A percentile compares a stretch with the other conserved stretches of the same genome.
Conservation (phyloP, 2,329 filamentous ascomycete genomes). For the Aureobasidium zeae region DNA sequence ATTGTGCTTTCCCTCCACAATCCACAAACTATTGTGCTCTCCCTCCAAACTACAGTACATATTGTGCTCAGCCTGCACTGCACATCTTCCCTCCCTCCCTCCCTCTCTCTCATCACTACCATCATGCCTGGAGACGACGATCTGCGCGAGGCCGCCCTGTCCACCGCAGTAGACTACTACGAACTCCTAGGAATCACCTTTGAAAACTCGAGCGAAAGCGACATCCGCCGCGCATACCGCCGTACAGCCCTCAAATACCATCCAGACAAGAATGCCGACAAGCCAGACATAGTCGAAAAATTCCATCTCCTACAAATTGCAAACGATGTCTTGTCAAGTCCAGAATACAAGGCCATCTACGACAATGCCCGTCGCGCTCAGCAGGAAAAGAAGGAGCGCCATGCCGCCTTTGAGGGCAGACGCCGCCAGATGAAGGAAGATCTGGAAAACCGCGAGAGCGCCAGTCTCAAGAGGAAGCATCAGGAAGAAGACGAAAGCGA, state of each 20-base stretch:
- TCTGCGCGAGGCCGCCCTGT: conserved; percentile 35
- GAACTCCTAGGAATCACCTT: conserved; percentile 60
- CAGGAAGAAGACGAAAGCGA: conserved; percentile 43
- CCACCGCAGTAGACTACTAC: conserved; percentile 57
- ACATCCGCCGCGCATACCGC: conserved; percentile 75
- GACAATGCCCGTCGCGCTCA: conserved; percentile 65
- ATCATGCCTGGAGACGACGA: conserved; percentile 28
- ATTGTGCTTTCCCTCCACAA: too few relatives aligned
- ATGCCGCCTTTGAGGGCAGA: conserved; percentile 63
- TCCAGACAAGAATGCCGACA: conserved; percentile 74
- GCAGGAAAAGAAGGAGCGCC: conserved; percentile 58
- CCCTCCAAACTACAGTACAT: too few relatives aligned
- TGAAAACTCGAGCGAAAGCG: conserved; percentile 52
- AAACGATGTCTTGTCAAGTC: conserved; percentile 70
- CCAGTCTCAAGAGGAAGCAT: conserved; percentile 36
- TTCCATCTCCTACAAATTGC: conserved; percentile 82
- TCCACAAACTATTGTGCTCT: too few relatives aligned
- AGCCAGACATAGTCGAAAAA: conserved; percentile 57
- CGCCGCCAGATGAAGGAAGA: conserved; percentile 75
- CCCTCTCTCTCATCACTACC: too few relatives aligned
- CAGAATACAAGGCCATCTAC: conserved; percentile 64
- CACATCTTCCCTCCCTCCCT: too few relatives aligned
- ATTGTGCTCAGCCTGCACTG: too few relatives aligned
- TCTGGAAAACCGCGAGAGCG: conserved; percentile 64
- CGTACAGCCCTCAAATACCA: conserved; percentile 84